phyloP scores from a whole-genome alignment of 495 filamentous ascomycete genomes.

The Schizothecium vesticola region DNA sequence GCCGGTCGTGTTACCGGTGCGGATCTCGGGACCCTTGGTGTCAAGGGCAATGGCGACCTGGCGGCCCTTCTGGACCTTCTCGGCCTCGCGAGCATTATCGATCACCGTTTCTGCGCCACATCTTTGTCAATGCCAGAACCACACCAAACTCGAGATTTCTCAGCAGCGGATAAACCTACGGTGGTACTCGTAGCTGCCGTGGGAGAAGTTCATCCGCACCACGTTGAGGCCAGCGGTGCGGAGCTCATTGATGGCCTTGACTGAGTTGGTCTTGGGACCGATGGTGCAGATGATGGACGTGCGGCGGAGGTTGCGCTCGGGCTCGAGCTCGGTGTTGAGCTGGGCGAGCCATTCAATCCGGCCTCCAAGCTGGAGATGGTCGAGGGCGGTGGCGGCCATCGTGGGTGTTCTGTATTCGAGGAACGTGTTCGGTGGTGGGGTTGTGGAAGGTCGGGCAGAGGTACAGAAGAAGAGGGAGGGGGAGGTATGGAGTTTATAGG shows the following conservation, averaged over 20 bases:
- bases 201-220: conserved; percentile 98
- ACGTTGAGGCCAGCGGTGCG: conserved; percentile 89
- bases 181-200: conserved; percentile 77
- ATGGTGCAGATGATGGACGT: conserved; percentile 99
- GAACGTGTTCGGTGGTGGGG: conserved; percentile 11
- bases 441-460: conserved; percentile 22
- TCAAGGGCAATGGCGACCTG: conserved; percentile 96
- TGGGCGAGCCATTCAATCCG: conserved; percentile 87
- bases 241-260: conserved; percentile 90
- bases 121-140: conserved; percentile 8
- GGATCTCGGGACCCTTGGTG: conserved; percentile 98
- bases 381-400: conserved; percentile 63
- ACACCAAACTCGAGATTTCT: background rate
- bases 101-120: conserved; percentile 68
- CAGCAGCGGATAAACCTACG: conserved; percentile 20
- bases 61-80: conserved; percentile 65
- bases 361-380: conserved; percentile 74
- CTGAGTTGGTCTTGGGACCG: conserved; percentile 97
- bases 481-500: conserved; percentile 10
- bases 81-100: conserved; percentile 84
- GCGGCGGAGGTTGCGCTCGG: conserved; percentile 81
- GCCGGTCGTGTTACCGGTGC: conserved; percentile 83
- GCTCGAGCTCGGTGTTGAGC: conserved; percentile 67
- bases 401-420: conserved; percentile 18
- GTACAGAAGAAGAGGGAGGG: conserved; percentile 22